Conservation (phyloP, 192 early-diverging fungal genomes). For the Coemansia sp. region DNA sequence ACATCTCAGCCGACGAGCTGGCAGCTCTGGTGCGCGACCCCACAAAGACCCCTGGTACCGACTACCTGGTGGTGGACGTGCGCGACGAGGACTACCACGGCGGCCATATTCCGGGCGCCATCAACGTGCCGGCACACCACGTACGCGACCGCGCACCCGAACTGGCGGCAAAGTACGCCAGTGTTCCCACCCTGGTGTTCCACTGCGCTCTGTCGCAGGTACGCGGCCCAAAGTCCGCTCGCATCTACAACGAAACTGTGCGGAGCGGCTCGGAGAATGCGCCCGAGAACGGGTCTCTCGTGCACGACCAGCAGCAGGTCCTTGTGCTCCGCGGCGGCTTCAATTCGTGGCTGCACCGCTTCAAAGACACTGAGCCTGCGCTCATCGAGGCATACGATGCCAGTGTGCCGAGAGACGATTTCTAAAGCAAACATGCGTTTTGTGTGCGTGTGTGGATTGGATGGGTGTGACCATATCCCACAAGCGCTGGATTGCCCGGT, state of each 20-base stretch:
- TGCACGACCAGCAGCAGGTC: constrained; percentile 44
- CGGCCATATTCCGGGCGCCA: constrained; percentile 75
- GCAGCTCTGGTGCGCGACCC: constrained; percentile 56
- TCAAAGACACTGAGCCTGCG: constrained; percentile 50
- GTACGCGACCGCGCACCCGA: constrained; percentile 49
- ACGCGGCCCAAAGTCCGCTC: constrained; percentile 71
- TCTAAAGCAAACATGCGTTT: too few species aligned
- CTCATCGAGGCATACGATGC: constrained; percentile 60
- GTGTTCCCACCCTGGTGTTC: constrained; percentile 69
- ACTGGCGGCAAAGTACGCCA: constrained; percentile 52
- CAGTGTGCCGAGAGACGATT: constrained; percentile 5
- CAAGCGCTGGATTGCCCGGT: too few species aligned
- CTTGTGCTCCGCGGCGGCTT: constrained; percentile 66
- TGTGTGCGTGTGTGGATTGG: too few species aligned
- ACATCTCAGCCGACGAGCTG: constrained; percentile 45
- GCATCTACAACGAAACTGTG: constrained; percentile 56
- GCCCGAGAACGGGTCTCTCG: too few species aligned
- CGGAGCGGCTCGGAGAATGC: constrained; percentile 12
- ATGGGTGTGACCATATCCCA: too few species aligned
- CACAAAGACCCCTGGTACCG: constrained; percentile 54
- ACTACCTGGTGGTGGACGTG: constrained; percentile 76
- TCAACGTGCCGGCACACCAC: constrained; percentile 70
- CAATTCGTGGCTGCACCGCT: constrained; percentile 57
- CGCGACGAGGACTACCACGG: constrained; percentile 57
- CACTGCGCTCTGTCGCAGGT: constrained; percentile 87